A percentile compares a stretch with the other conserved stretches of the same genome.
These are phyloP conservation scores for Zangia roseola DNA, from an alignment of 768 basidiomycete species.

Conservation along the genomic window DNA sequence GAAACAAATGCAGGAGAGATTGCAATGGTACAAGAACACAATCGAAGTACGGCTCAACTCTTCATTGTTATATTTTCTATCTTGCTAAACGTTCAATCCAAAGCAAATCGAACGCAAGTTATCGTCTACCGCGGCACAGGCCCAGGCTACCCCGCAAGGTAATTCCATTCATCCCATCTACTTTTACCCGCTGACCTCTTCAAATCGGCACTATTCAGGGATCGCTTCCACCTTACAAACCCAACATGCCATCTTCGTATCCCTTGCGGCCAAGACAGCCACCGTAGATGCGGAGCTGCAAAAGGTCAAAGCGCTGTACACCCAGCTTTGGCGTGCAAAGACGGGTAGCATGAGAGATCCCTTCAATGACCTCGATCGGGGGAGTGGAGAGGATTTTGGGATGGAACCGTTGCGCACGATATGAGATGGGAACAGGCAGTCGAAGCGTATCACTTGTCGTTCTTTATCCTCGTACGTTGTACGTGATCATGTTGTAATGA, in stretches of 20 bases:
- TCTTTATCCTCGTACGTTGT: not conserved
- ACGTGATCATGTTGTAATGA: too few species aligned
- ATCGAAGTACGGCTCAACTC: constrained; percentile 56
- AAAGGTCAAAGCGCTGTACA: constrained; percentile 72
- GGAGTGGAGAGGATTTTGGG: constrained; percentile 44
- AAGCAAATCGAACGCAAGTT: constrained; percentile 76
- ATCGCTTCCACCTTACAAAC: constrained; percentile 77
- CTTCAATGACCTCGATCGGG: constrained; percentile 54
- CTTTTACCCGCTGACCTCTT: not conserved
- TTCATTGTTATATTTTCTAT: not conserved
- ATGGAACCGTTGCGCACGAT: constrained; percentile 31
- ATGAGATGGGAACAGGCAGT: constrained; percentile 7
- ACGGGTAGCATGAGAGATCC: constrained; percentile 85
- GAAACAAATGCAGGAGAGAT: constrained; percentile 66
- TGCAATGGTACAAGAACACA: constrained; percentile 78
- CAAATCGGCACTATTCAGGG: constrained; percentile 37
- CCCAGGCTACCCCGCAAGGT: constrained; percentile 78
- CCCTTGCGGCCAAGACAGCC: constrained; percentile 78
- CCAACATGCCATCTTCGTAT: constrained; percentile 74
- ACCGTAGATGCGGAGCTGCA: constrained; percentile 71
- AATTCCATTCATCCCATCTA: constrained; percentile 6
- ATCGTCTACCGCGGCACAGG: constrained; percentile 60
- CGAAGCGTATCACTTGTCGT: not conserved
- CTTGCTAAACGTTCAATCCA: not conserved
- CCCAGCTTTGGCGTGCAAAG: constrained; percentile 74